These are phyloP conservation scores for Didymosphaeria variabile DNA, from an alignment of 2,329 filamentous ascomycete genomes.

Conservation along the genomic window DNA sequence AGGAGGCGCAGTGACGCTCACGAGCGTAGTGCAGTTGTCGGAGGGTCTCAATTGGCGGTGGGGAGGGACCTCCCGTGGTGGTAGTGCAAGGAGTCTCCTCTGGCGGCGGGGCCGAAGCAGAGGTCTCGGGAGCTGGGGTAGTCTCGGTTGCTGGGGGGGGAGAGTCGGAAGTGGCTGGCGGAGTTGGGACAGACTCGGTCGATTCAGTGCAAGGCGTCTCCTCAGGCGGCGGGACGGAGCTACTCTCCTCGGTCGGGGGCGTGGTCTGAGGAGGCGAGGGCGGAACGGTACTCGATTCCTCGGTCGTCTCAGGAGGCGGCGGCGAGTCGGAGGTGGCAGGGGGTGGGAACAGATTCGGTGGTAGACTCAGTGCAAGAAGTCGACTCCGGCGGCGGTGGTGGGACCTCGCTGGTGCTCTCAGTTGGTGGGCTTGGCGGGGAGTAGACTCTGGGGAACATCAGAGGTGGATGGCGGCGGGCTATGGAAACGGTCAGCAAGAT, in stretches of 20 bases:
- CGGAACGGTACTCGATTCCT: neutral
- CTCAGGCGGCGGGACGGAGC: neutral
- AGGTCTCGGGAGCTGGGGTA: conserved; percentile 19
- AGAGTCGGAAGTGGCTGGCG: conserved; percentile 4
- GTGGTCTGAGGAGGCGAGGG: conserved; percentile 5
- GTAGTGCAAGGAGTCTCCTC: conserved; percentile 3
- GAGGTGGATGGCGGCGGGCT: conserved; percentile 2
- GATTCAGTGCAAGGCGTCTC: conserved; percentile 27
- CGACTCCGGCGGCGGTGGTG: conserved; percentile 1
- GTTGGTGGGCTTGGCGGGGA: neutral
- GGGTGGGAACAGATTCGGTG: neutral
- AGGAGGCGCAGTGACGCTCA: conserved; percentile 25
- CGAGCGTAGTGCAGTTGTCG: conserved; percentile 18
- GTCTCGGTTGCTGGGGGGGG: conserved; percentile 11
- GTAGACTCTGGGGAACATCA: conserved; percentile 3
- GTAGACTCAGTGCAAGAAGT: conserved; percentile 1
- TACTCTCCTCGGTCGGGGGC: neutral
- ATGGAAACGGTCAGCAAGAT: neutral
- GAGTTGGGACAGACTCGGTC: conserved; percentile 15
- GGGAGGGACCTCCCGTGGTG: conserved; percentile 24
- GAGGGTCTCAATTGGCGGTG: conserved; percentile 18
- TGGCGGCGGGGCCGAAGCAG: conserved; percentile 24
- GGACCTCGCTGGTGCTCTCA: neutral
- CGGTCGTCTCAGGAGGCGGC: conserved; percentile 4
- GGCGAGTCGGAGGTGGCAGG: conserved; percentile 1